A percentile compares a stretch with the other conserved stretches of the same genome.
Conservation (phyloP, 2,329 filamentous ascomycete species). For the Plectosphaerella sp. region DNA sequence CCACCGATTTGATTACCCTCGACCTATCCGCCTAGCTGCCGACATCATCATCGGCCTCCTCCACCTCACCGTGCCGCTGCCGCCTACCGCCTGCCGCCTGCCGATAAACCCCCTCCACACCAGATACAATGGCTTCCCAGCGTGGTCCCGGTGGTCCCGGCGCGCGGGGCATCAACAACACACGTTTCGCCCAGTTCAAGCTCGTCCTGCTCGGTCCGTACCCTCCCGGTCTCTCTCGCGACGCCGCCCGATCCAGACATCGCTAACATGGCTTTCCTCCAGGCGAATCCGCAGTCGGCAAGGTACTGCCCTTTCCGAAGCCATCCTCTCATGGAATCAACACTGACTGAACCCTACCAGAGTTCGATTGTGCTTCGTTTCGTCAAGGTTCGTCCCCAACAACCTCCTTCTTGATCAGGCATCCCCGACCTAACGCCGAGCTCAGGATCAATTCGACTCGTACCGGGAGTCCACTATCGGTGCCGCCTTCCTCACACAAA, state of each 20-base stretch:
- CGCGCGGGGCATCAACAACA: constrained; percentile 57
- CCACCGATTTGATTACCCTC: too few relatives aligned
- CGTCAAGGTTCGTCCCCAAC: constrained; percentile 71
- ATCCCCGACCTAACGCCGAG: constrained; percentile 13
- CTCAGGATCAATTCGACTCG: constrained; percentile 93
- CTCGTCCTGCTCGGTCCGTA: constrained; percentile 86
- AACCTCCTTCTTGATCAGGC: constrained; percentile 92
- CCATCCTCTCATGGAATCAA: too few relatives aligned
- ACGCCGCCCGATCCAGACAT: constrained; percentile 3
- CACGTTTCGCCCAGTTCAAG: constrained; percentile 98
- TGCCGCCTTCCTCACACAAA: constrained; percentile 97
- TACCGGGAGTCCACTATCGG: constrained; percentile 98
- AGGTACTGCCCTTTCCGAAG: constrained; percentile 52
- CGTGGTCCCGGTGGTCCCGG: constrained; percentile 31
- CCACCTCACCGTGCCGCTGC: background rate
- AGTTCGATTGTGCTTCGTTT: constrained; percentile 97
- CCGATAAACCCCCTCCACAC: constrained; percentile 13
- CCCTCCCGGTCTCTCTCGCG: background rate
- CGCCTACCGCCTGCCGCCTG: constrained; percentile 2
- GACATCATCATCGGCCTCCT: too few relatives aligned
- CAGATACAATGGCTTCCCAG: constrained; percentile 68
- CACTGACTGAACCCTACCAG: constrained; percentile 36
- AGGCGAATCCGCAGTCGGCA: constrained; percentile 99
- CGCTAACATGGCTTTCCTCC: constrained; percentile 31
- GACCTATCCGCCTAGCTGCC: too few relatives aligned